These are phyloP conservation scores for Cytospora chrysosperma DNA, from an alignment of 2,329 filamentous ascomycete species.

Conservation along the genomic window DNA sequence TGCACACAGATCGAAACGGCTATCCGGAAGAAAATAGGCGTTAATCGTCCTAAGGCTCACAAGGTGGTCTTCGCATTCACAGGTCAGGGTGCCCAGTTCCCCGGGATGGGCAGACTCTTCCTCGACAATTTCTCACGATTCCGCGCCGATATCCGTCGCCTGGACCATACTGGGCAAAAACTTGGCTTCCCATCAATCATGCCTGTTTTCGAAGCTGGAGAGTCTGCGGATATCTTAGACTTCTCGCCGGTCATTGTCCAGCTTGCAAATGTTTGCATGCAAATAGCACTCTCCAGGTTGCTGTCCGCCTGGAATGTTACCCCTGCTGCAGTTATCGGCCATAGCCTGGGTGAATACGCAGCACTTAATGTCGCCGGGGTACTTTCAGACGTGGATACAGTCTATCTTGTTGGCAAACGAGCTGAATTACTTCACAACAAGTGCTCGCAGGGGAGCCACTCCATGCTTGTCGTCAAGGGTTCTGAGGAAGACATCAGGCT, in stretches of 20 bases:
- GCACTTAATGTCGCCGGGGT: conserved; percentile 70
- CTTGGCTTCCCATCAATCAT: conserved; percentile 57
- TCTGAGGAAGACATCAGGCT: conserved; percentile 51
- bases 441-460: conserved; percentile 65
- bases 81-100: conserved; percentile 54
- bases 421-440: conserved; percentile 63
- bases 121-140: conserved; percentile 30
- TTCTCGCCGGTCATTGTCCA: conserved; percentile 53
- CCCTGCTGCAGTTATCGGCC: conserved; percentile 48
- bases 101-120: conserved; percentile 46
- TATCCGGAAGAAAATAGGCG: conserved; percentile 41
- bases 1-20: conserved; percentile 32
- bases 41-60: conserved; percentile 42
- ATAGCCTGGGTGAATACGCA: conserved; percentile 67
- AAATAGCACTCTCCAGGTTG: conserved; percentile 56
- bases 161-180: conserved; percentile 49
- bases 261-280: conserved; percentile 51
- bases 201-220: conserved; percentile 47
- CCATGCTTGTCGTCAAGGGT: conserved; percentile 51
- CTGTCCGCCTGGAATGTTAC: conserved; percentile 55
- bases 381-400: conserved; percentile 66
- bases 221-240: conserved; percentile 38
- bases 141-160: conserved; percentile 46
- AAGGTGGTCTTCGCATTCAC: conserved; percentile 55
- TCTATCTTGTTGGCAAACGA: conserved; percentile 68